phyloP scores from a whole-genome alignment of 163 green algal species.

The Prototheca stagnorum region DNA sequence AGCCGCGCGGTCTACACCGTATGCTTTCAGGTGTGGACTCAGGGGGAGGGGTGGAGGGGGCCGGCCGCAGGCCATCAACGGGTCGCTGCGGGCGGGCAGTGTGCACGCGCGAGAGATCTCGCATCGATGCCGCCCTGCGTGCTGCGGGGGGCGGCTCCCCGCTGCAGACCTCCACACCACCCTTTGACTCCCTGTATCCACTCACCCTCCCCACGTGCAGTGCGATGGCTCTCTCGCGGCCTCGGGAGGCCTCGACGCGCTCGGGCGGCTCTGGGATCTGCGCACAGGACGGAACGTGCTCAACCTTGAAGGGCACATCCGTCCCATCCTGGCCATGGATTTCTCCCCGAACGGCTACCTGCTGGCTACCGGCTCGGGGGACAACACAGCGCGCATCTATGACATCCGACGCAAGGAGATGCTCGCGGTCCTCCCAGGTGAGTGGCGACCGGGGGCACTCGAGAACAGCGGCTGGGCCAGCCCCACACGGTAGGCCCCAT shows the following conservation, averaged over 20 bases:
- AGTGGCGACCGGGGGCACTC: neutral
- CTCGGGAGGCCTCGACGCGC: slow-evolving; percentile 72
- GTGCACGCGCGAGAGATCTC: no score
- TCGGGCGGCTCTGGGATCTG: slow-evolving; percentile 81
- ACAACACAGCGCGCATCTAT: slow-evolving; percentile 75
- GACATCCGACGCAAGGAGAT: slow-evolving; percentile 66
- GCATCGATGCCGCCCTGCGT: no score
- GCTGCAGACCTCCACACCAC: no score
- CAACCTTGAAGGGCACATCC: slow-evolving; percentile 67
- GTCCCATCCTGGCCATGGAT: slow-evolving; percentile 67
- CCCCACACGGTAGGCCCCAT: neutral
- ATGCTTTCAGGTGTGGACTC: slow-evolving; percentile 55
- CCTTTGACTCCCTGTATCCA: no score
- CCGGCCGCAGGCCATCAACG: neutral
- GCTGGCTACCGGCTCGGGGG: slow-evolving; percentile 42
- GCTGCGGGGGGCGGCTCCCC: no score
- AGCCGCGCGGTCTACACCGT: slow-evolving; percentile 75
- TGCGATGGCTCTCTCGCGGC: slow-evolving; percentile 68
- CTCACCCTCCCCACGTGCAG: no score
- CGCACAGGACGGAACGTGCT: slow-evolving; percentile 69
- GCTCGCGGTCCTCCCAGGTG: slow-evolving; percentile 35
- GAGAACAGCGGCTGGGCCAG: neutral
- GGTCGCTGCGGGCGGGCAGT: no score
- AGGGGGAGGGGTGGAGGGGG: no score
- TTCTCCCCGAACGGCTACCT: slow-evolving; percentile 77